Evolutionary conservation across 495 filamentous ascomycete species (phyloP), one percentile per base, ranked within the genome.

Genomic region (Lasiosphaeria hispida): DNA sequence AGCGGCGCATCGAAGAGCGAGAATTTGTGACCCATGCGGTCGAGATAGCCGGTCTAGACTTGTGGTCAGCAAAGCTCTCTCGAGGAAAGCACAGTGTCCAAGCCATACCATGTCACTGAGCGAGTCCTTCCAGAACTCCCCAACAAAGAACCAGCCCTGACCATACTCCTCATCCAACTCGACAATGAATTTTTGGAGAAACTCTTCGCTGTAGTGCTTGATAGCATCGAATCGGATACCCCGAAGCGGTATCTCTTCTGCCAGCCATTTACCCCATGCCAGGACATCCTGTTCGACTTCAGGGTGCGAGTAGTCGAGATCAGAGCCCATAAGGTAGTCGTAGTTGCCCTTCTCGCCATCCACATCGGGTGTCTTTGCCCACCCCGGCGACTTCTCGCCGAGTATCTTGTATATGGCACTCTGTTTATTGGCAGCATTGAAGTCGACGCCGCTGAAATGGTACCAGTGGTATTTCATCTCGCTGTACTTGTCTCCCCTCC

Each of bases 161-260:
- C 80, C 82, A 45, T 75, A 69, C 0, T 66, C 69, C 30, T 77
- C 65, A 34, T 83, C 77, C 39, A 90, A 60, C 48, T 78, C 68
- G 2, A 71, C 64, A 30, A 88, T 77, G 58, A 89, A 87, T 3
- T 80, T 73, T 33, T 75, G 75, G 14, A 87, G 80, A 63, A 90
- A 91, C 0, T 75, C 74, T 50, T 82, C 77, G 10, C 82, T 85
- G 66, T 85, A 87, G 70, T 92, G 88, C 65, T 89, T 86, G 15
- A 84, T 81, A 11, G 87, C 88, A 68, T 92, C 88, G n/a, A 92
- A 77, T 7, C 88, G 77, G 62, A 92, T 85, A 7, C 88, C 88
- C 59, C 77, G 75, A 15, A 91, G 69, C 1, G 80, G 78, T 0
- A 87, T 58, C 53, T 85, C 68, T 1, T 78, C 69, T 0, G 73